Evolutionary conservation across 2,329 filamentous ascomycete species (phyloP).

Genomic region (Rosellinia necatrix): DNA sequence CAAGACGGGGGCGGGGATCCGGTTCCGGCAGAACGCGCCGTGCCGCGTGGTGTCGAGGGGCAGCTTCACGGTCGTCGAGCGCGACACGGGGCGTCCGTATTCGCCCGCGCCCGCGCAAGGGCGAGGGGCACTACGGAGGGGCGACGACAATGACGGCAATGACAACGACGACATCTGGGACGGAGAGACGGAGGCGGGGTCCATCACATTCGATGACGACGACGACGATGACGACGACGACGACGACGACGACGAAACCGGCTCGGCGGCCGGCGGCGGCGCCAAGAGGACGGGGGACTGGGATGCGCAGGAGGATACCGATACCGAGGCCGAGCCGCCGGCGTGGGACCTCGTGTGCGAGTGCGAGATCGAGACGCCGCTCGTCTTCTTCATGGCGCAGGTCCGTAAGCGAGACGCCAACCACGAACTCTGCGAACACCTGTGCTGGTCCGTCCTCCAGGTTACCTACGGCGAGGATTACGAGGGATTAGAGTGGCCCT

Average conservation of each 20-base stretch:
- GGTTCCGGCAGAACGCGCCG: conserved; percentile 18
- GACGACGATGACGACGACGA: not conserved
- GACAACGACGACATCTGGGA: conserved; percentile 10
- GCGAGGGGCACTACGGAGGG: too few relatives aligned
- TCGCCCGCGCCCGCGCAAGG: not conserved
- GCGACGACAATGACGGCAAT: not conserved
- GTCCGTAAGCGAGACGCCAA: conserved; percentile 9
- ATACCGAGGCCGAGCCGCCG: conserved; percentile 12
- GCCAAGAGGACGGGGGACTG: conserved; percentile 2
- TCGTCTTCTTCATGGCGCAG: conserved; percentile 9
- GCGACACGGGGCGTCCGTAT: conserved; percentile 11
- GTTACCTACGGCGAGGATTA: not conserved
- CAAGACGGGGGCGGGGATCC: conserved; percentile 20
- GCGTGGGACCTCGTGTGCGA: conserved; percentile 21
- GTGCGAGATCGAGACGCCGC: conserved; percentile 21
- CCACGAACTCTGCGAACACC: conserved; percentile 16
- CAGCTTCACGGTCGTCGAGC: conserved; percentile 12
- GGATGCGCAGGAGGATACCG: conserved; percentile 14
- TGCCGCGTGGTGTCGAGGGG: conserved; percentile 16
- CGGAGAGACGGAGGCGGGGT: conserved; percentile 16
- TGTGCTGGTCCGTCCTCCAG: conserved; percentile 11
- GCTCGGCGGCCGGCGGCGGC: too few relatives aligned
- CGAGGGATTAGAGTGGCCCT: too few relatives aligned
- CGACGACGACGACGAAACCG: not conserved
- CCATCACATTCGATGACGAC: not conserved